Evolutionary conservation across 176 grass and related monocot genomes (phyloP).

Genomic region (Pontederia paniculata): DNA sequence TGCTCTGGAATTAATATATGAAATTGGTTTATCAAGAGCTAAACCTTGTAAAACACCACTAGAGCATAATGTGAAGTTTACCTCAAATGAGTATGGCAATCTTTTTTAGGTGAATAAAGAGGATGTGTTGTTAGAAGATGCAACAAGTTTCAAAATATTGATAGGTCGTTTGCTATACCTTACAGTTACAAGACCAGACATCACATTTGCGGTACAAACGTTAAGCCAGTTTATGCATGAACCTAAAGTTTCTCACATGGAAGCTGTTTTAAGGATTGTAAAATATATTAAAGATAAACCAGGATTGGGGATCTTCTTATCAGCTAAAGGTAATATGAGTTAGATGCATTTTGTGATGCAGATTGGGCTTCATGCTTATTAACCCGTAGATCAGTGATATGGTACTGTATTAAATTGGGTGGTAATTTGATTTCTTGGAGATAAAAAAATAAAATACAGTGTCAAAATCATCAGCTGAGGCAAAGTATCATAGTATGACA

Average conservation of each 20-base stretch:
- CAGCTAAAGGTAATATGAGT: too few relatives aligned
- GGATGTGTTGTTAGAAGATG: background rate
- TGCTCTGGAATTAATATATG: background rate
- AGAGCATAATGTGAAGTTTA: slow-evolving; percentile 1
- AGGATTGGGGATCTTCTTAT: background rate
- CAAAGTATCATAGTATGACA: too few relatives aligned
- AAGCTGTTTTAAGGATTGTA: background rate
- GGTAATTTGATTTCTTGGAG: too few relatives aligned
- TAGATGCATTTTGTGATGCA: background rate
- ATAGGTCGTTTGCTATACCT: background rate
- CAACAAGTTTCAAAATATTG: background rate
- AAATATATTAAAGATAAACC: background rate
- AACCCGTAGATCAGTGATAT: background rate
- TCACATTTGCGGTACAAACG: background rate
- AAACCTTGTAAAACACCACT: slow-evolving; percentile 2
- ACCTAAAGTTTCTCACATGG: background rate
- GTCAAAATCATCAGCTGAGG: too few relatives aligned
- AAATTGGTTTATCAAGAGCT: background rate
- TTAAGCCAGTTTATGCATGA: background rate
- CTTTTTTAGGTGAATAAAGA: background rate
- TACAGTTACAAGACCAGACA: background rate
- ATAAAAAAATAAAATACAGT: too few relatives aligned
- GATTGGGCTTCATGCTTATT: background rate
- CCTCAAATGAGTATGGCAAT: background rate
- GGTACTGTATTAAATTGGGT: background rate